phyloP scores from a whole-genome alignment of 306 rosid species.

The Pueraria montana region DNA sequence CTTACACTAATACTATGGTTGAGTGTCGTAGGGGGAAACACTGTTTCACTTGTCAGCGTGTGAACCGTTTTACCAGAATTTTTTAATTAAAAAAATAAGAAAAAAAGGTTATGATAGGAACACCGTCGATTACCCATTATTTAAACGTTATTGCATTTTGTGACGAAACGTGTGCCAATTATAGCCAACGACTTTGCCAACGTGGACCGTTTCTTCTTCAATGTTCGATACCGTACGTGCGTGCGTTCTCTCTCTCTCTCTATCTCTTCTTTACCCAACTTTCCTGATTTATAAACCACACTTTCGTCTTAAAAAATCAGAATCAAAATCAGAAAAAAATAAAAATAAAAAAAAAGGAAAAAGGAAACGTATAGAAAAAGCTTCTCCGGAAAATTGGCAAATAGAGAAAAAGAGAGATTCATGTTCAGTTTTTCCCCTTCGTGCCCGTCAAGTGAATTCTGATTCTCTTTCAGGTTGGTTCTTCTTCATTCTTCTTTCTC shows the following conservation, averaged over 20 bases:
- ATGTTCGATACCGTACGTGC: background rate
- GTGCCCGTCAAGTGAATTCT: conserved; percentile 30
- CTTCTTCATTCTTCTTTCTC: conserved; percentile 36
- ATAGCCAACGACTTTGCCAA: conserved; percentile 15
- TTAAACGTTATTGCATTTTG: background rate
- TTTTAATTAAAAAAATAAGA: background rate
- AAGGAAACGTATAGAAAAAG: conserved; percentile 34
- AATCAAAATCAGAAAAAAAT: background rate
- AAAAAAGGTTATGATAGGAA: background rate
- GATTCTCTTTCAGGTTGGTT: conserved; percentile 45
- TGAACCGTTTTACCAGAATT: background rate
- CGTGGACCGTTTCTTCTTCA: conserved; percentile 37
- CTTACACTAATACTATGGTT: background rate
- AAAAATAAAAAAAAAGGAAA: background rate
- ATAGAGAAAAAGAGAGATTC: conserved; percentile 19
- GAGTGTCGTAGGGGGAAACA: conserved; percentile 32
- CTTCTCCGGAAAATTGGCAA: background rate
- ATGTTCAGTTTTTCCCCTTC: conserved; percentile 7
- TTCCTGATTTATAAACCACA: conserved; percentile 52
- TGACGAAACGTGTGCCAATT: conserved; percentile 5
- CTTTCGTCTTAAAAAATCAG: conserved; percentile 32
- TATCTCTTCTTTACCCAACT: background rate
- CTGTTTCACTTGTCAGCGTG: background rate
- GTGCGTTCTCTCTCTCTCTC: background rate
- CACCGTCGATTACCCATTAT: background rate